These are phyloP conservation scores for Taphrina sp. DNA, from an alignment of 1,139 yeast species.

Conservation along the genomic window DNA sequence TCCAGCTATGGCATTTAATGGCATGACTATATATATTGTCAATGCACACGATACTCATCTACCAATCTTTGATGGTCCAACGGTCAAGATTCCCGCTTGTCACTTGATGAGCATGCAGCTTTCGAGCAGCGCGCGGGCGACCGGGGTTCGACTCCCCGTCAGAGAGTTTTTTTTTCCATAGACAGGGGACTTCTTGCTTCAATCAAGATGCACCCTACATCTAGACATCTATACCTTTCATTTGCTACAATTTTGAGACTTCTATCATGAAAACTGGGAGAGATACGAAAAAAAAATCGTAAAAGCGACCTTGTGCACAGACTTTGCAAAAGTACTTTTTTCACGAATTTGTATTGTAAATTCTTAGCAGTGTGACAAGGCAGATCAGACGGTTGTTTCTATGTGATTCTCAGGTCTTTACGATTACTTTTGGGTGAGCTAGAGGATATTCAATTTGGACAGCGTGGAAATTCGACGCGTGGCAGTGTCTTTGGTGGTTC, in stretches of 20 bases:
- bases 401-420: background rate
- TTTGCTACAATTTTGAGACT: background rate
- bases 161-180: slow-evolving; percentile 11
- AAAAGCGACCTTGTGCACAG: background rate
- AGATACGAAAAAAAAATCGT: background rate
- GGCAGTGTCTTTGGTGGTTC: background rate
- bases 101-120: slow-evolving; percentile 23
- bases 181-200: background rate
- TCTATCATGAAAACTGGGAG: background rate
- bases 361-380: background rate
- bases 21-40: too few relatives aligned
- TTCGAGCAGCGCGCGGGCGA: slow-evolving; percentile 31
- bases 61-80: slow-evolving; percentile 33
- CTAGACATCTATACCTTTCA: background rate
- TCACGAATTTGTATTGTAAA: background rate
- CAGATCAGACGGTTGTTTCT: background rate
- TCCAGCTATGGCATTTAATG: too few relatives aligned
- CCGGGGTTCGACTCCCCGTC: slow-evolving; percentile 35
- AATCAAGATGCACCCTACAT: background rate
- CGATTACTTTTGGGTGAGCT: background rate
- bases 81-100: slow-evolving; percentile 34
- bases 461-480: background rate
- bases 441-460: background rate
- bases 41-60: too few relatives aligned
- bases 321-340: background rate